Evolutionary conservation across 176 grass and related monocot species (phyloP).

Genomic region (Elaeis guineensis): DNA sequence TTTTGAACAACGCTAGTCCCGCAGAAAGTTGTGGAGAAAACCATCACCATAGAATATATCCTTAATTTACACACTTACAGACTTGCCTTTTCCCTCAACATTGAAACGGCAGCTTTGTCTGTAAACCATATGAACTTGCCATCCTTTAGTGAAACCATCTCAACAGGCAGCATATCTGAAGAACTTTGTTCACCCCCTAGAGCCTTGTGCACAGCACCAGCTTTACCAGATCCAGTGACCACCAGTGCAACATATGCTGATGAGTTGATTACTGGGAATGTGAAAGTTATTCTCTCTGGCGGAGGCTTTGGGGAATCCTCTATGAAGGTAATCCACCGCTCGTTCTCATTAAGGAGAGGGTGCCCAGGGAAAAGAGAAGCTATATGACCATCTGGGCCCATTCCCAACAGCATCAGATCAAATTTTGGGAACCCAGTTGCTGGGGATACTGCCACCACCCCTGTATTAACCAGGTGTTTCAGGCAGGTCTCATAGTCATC

Average conservation of each 20-base stretch:
- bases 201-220: constrained; percentile 55
- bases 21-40: too few relatives aligned
- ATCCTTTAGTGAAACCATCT: constrained; percentile 77
- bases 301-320: constrained; percentile 97
- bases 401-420: constrained; percentile 86
- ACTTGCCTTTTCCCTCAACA: constrained; percentile 43
- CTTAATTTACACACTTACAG: constrained; percentile 4
- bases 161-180: constrained; percentile 54
- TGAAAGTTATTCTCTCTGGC: constrained; percentile 89
- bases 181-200: constrained; percentile 43
- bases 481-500: constrained; percentile 71
- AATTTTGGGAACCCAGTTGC: constrained; percentile 66
- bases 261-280: constrained; percentile 85
- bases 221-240: constrained; percentile 69
- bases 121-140: constrained; percentile 94
- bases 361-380: constrained; percentile 95
- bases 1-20: too few relatives aligned
- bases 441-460: constrained; percentile 37
- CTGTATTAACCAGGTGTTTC: constrained; percentile 67
- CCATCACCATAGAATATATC: neutral
- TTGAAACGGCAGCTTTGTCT: constrained; percentile 68
- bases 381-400: constrained; percentile 94
- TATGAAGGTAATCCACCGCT: constrained; percentile 82
- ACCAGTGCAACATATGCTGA: constrained; percentile 79
- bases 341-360: constrained; percentile 56